These are phyloP conservation scores for Phaeoacremonium minimum DNA, from an alignment of 2,329 filamentous ascomycete species.

Conservation along the genomic window DNA sequence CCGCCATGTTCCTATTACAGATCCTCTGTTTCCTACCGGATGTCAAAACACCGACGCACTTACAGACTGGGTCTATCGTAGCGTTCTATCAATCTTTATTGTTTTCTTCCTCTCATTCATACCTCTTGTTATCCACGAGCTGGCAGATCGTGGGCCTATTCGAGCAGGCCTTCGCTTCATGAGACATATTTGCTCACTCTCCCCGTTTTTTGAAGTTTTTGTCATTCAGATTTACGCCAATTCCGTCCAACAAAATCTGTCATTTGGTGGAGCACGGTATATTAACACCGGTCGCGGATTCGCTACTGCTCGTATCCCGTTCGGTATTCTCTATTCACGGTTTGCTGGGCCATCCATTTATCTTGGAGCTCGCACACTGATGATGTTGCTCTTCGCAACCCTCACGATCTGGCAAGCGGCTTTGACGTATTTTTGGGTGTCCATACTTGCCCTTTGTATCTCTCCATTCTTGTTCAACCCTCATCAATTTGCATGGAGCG, in stretches of 20 bases:
- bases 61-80: slow-evolving; percentile 89
- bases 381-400: slow-evolving; percentile 95
- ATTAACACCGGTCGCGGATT: slow-evolving; percentile 99
- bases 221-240: slow-evolving; percentile 99
- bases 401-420: slow-evolving; percentile 88
- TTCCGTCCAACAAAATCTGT: slow-evolving; percentile 87
- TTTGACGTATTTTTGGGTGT: slow-evolving; percentile 94
- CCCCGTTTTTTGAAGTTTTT: slow-evolving; percentile 97
- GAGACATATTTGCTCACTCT: slow-evolving; percentile 93
- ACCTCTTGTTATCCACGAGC: slow-evolving; percentile 86
- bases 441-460: slow-evolving; percentile 79
- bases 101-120: slow-evolving; percentile 98
- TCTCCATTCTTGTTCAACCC: slow-evolving; percentile 98
- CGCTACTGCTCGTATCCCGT: slow-evolving; percentile 97
- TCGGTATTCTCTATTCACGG: slow-evolving; percentile 92
- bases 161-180: slow-evolving; percentile 85
- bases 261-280: slow-evolving; percentile 94
- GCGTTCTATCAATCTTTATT: slow-evolving; percentile 95
- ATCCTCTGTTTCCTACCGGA: slow-evolving; percentile 80
- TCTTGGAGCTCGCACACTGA: slow-evolving; percentile 78
- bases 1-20: slow-evolving; percentile 80
- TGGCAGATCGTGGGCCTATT: slow-evolving; percentile 92
- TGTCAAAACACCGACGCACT: slow-evolving; percentile 86
- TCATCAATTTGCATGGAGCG: slow-evolving; percentile 96
- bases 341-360: slow-evolving; percentile 98